Base-by-base conservation (phyloP, 768 basidiomycete species). In the Hygrocybe punicea region DNA sequence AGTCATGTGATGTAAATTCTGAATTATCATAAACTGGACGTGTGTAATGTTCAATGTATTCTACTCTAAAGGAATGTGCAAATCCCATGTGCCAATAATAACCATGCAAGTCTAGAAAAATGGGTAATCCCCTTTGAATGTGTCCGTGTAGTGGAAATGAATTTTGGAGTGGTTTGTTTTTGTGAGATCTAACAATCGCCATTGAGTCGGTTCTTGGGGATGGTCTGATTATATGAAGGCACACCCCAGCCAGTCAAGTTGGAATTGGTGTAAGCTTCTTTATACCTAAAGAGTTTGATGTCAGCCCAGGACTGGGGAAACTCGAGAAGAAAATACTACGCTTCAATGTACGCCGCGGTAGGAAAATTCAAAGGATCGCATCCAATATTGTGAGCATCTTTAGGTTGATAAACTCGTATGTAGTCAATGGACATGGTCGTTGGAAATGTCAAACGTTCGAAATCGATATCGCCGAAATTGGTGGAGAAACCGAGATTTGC, bases 311-410 rank as follows among this genome's bases (percentile, higher is more conserved):
- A 55, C n/a, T 7, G 14, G 25, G 10, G 49, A 25, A 53, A 24
- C 35, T 6, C 8, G 25, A 34, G 23, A 17, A 21, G 36, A 34
- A 11, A 42, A 4, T 10, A 58, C 35, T 36, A 44, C 37, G 79
- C 74, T 17, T 85, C 65, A 63, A 95, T 96, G 68, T 96, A 96
- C 0, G 78, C 71, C 10, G 75, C 68, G 0, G 94, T 97, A 0
- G 94, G 93, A 69, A 80, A 85, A 13, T 82, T 78, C 9, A 70
- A 63, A 4, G 93, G 91, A 64, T 93, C 88, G 60, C 86, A 89
- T 1, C 85, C 84, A 51, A 85, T 72, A 61, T 84, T 84, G 36
- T 75, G 67, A 4, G 72, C 64, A 58, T 79, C 71, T 47, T 72
- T 66, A 11, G 74, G 75, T 60, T 86, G 86, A 61, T 87, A 88